Base-by-base conservation (phyloP, 805 yeast genomes). In the Teunomyces panamensis region DNA sequence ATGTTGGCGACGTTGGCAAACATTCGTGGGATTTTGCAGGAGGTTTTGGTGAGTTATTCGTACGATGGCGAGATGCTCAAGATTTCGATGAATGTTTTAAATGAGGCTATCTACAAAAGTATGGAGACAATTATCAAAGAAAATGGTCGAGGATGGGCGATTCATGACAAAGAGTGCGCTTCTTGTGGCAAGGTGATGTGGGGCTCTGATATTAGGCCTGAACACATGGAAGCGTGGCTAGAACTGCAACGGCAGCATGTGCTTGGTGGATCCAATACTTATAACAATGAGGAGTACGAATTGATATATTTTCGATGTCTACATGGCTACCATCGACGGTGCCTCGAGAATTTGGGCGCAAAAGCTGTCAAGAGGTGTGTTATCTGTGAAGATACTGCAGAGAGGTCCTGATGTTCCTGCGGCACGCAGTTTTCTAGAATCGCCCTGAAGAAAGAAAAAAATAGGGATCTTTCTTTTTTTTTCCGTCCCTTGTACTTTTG, bases 121-220 rank as follows among this genome's bases (percentile, higher is more conserved):
- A 65, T 84, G 59, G 59, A 69, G 9, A 52, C 57, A 2, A 66
- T 85, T 9, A 69, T 77, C 9, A 50, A 56, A 2, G 68, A 72
- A 30, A 69, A 77, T 17, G 54, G 71, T 0, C 63, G 68, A 32
- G 97, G 97, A 0, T 85, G 95, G 89, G 42, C 54, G 7, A 57
- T 71, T 3, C 60, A 49, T n/a, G 54, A 74, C 1, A 68, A 66
- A 26, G 80, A 75, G 42, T 91, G 97, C 63, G 85, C 85, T 30
- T 79, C 85, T 0, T 91, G 97, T 64, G 91, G 89, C 1, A 82
- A 81, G 51, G 69, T 69, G 16, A 67, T 90, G 30, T 84, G 90
- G 83, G 96, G 97, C 0, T 62, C 79, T 1, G 80, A 81, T 1
- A 60, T 86, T 2, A 68, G 74, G 20, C 43, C 39, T 2, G 71